These are phyloP conservation scores for Passalora sequoiae DNA, from an alignment of 2,329 filamentous ascomycete species.

Conservation along the genomic window DNA sequence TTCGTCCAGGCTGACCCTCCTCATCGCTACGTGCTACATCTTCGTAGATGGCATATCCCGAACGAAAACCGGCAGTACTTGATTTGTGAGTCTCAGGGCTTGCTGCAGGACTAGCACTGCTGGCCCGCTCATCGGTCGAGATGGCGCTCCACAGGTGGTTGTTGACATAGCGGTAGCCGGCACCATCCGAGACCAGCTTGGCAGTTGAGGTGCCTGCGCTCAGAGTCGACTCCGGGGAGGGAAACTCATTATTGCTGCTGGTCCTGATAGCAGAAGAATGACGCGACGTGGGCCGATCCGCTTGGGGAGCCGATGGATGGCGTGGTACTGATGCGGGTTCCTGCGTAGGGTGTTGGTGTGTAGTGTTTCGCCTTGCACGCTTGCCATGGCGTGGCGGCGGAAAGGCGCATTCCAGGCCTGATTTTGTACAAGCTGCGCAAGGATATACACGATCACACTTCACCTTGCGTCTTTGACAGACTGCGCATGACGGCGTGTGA, in stretches of 20 bases:
- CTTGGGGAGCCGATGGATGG: slow-evolving; percentile 5
- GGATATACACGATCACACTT: slow-evolving; percentile 26
- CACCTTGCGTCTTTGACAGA: slow-evolving; percentile 25
- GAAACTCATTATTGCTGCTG: slow-evolving; percentile 14
- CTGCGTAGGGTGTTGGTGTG: slow-evolving; percentile 8
- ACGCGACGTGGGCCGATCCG: slow-evolving; percentile 9
- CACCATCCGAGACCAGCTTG: slow-evolving; percentile 22
- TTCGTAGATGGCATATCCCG: slow-evolving; percentile 12
- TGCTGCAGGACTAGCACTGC: slow-evolving; percentile 9
- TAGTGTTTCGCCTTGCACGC: slow-evolving; percentile 16
- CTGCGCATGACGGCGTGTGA: slow-evolving; percentile 25
- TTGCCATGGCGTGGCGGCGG: slow-evolving; percentile 19
- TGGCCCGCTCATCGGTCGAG: slow-evolving; percentile 14
- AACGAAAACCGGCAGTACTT: slow-evolving; percentile 10
- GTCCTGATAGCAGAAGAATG: neutral
- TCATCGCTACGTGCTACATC: slow-evolving; percentile 9
- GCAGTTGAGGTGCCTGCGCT: slow-evolving; percentile 17
- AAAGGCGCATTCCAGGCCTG: slow-evolving; percentile 24
- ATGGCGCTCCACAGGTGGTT: slow-evolving; percentile 26
- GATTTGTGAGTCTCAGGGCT: slow-evolving; percentile 9
- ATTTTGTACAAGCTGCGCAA: slow-evolving; percentile 24
- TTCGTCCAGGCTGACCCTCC: slow-evolving; percentile 7
- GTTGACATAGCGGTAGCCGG: slow-evolving; percentile 24
- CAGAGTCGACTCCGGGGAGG: slow-evolving; percentile 17
- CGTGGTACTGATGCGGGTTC: slow-evolving; percentile 7